A percentile compares a stretch with the other conserved stretches of the same genome.
Evolutionary conservation across 768 basidiomycete species (phyloP).

Genomic region (Suillus luteus): DNA sequence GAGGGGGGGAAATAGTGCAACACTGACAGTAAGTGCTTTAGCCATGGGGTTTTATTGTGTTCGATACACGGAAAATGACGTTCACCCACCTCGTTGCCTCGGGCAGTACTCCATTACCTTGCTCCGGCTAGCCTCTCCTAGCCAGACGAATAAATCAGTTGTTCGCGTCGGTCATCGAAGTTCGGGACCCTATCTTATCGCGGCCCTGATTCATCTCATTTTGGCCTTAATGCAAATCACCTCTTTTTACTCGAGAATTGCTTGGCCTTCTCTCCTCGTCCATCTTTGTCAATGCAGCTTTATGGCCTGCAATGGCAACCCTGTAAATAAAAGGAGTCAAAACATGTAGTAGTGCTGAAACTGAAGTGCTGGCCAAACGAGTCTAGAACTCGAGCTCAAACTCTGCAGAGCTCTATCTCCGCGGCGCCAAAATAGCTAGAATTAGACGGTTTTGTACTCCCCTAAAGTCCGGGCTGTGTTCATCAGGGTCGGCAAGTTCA

Average conservation of each 20-base stretch:
- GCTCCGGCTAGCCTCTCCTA: background rate
- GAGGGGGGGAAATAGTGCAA: background rate
- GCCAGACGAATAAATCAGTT: background rate
- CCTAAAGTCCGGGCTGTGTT: background rate
- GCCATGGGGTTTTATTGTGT: background rate
- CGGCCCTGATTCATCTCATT: background rate
- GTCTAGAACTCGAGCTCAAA: background rate
- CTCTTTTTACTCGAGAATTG: background rate
- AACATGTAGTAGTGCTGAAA: background rate
- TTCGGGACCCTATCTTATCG: background rate
- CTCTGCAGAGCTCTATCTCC: background rate
- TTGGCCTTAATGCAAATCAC: background rate
- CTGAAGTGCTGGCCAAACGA: background rate
- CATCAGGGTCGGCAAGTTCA: background rate
- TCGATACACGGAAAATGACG: background rate
- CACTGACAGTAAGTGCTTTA: too few species aligned
- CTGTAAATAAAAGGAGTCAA: background rate
- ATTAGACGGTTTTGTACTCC: background rate
- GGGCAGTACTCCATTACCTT: background rate
- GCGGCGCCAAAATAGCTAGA: background rate
- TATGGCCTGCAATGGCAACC: background rate
- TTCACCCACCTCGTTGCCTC: background rate
- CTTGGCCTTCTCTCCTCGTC: background rate
- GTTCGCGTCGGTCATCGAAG: background rate
- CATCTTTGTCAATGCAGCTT: background rate